phyloP scores from a whole-genome alignment of 495 filamentous ascomycete genomes.

The Aspergillus cavernicola region DNA sequence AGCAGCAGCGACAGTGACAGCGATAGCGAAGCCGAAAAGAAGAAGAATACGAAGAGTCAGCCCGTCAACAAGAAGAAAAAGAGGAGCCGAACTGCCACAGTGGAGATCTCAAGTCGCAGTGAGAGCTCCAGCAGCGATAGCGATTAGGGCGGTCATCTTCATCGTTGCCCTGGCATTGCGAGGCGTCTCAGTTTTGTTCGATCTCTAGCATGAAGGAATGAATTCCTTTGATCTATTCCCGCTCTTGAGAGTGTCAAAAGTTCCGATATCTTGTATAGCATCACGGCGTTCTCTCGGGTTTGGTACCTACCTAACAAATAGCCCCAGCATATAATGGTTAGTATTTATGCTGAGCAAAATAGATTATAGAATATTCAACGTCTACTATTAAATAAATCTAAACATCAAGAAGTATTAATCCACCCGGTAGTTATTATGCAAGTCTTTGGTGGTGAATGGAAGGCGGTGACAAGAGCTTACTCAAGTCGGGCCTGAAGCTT shows the following conservation, averaged over 20 bases:
- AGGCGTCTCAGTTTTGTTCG: too few relatives aligned
- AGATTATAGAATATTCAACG: not conserved
- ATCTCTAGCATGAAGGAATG: not conserved
- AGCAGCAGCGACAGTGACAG: constrained; percentile 45
- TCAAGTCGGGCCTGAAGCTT: constrained; percentile 31
- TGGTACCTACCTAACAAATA: not conserved
- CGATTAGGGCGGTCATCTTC: too few relatives aligned
- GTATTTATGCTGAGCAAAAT: not conserved
- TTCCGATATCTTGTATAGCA: not conserved
- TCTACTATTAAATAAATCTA: not conserved
- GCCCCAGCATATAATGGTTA: not conserved
- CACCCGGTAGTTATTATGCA: not conserved
- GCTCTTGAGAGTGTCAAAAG: not conserved
- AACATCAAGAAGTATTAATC: too few relatives aligned
- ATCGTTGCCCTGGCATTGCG: too few relatives aligned
- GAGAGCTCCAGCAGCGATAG: constrained; percentile 30
- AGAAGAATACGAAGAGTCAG: constrained; percentile 1
- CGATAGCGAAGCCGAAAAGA: constrained; percentile 18
- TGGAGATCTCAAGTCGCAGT: constrained; percentile 46
- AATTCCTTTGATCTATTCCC: too few relatives aligned
- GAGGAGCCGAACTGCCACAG: constrained; percentile 31
- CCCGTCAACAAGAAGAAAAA: constrained; percentile 7
- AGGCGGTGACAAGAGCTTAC: constrained; percentile 27
- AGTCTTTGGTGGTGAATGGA: not conserved
- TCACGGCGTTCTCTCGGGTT: not conserved